These are phyloP conservation scores for Gynostemma pentaphyllum DNA, from an alignment of 306 rosid species.

Conservation along the genomic window DNA sequence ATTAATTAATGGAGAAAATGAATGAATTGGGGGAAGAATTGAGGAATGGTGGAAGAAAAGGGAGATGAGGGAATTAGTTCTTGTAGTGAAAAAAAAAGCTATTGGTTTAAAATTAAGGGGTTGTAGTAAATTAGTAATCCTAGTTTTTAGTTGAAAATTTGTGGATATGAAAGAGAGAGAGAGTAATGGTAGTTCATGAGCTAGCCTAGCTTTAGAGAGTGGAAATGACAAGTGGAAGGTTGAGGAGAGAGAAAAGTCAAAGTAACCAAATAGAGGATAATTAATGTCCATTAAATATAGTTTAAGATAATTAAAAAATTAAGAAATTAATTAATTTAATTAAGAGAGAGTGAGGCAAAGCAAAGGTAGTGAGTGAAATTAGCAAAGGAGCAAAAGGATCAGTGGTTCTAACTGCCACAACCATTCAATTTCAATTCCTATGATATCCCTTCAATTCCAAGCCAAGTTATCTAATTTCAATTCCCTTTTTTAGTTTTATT, in stretches of 20 bases:
- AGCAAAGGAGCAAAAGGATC: constrained; percentile 9
- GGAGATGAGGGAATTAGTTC: constrained; percentile 23
- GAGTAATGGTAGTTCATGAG: constrained; percentile 10
- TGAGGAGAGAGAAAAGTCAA: constrained; percentile 26
- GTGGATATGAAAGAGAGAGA: constrained; percentile 39
- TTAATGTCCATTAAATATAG: neutral
- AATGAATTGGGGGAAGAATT: neutral
- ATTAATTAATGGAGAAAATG: neutral
- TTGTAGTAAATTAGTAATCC: constrained; percentile 29
- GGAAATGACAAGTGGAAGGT: constrained; percentile 66
- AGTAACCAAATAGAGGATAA: too few relatives aligned
- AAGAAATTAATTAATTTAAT: too few relatives aligned
- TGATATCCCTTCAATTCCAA: constrained; percentile 37
- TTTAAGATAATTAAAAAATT: neutral
- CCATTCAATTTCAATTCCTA: constrained; percentile 22
- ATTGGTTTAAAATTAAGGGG: constrained; percentile 35
- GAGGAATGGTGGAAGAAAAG: constrained; percentile 12
- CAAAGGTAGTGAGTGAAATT: constrained; percentile 21
- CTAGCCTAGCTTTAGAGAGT: constrained; percentile 12
- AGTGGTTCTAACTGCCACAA: constrained; percentile 56
- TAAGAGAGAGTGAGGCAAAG: constrained; percentile 16
- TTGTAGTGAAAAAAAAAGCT: constrained; percentile 44
- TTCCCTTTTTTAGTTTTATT: neutral
- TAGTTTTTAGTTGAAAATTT: constrained; percentile 63
- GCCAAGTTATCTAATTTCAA: constrained; percentile 4